Evolutionary conservation across 176 grass and related monocot genomes (phyloP), one percentile per base, ranked within the genome.

Genomic region (Triticum urartu): DNA sequence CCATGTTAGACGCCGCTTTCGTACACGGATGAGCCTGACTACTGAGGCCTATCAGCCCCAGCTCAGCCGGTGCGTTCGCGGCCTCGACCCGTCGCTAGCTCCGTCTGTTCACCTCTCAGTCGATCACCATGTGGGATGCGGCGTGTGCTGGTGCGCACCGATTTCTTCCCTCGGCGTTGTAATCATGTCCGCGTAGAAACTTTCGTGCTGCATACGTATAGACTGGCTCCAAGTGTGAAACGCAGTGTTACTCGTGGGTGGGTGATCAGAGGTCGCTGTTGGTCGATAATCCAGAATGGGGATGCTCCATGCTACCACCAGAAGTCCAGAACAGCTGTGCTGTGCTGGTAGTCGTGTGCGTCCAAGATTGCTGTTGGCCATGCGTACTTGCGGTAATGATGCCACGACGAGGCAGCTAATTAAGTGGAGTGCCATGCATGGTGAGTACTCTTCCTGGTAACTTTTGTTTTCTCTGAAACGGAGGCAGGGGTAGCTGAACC

Each of bases 1-100:
- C 83, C 83, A 76, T 35, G 77, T 76, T 86, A 76, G 40, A 67
- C 73, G 54, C 85, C 75, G 60, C 28, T 91, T 84, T 76, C 68
- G 3, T 73, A 15, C 6, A 2, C 5, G 5, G 38, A 68, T 22
- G 64, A 32, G 13, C 26, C 13, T 50, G 34, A 80, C 11, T 9
- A 14, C 0, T 18, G 65, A 78, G 61, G 21, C 85, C 14, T 66
- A 77, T 85, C 34, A 80, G 18, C 3, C 32, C n/a, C 58, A 18
- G 65, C 65, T 52, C 48, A 9, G 25, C 60, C 42, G 8, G 32
- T 7, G 22, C 69, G 28, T 40, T 50, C 64, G 26, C 4, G 62
- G 1, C 35, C 22, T 52, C 36, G 25, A 71, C 33, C 63, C 84
- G 65, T 82, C 54, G 40, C 28, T 35, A 60, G 8, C 76, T 70